A percentile compares a stretch with the other conserved stretches of the same genome.
These are phyloP conservation scores for Sclerotinia subarctica DNA, from an alignment of 2,329 filamentous ascomycete genomes.

Conservation along the genomic window DNA sequence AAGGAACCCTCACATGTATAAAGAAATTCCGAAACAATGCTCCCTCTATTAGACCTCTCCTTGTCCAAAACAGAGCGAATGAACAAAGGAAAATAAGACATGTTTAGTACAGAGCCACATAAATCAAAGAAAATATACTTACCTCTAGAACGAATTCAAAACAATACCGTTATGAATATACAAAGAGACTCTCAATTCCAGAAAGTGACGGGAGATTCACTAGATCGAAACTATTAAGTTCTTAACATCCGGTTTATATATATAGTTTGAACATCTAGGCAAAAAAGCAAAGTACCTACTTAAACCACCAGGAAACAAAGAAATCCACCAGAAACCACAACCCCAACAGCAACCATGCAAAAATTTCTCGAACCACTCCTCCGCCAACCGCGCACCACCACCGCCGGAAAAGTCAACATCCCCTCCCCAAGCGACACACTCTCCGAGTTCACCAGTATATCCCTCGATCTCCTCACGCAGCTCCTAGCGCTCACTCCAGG, in stretches of 20 bases:
- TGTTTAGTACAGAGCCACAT: neutral
- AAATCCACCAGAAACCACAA: neutral
- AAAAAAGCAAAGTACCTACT: too few relatives aligned
- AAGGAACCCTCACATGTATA: neutral
- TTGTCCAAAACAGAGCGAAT: neutral
- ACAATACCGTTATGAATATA: constrained; percentile 2
- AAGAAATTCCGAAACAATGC: neutral
- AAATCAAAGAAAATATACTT: neutral
- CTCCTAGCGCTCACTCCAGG: constrained; percentile 20
- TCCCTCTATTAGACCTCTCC: neutral
- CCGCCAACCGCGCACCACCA: constrained; percentile 3
- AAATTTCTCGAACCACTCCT: neutral
- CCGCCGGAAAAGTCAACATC: neutral
- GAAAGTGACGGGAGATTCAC: neutral
- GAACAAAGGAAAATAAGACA: neutral
- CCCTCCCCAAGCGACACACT: constrained; percentile 2
- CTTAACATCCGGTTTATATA: too few relatives aligned
- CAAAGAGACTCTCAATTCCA: neutral
- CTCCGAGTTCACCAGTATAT: neutral
- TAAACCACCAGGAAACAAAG: neutral
- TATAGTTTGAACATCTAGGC: neutral
- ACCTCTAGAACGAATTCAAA: neutral
- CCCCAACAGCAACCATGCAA: neutral
- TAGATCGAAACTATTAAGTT: neutral
- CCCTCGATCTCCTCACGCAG: constrained; percentile 18